Evolutionary conservation across 2,329 filamentous ascomycete species (phyloP).

Genomic region (Alternaria metachromatica): DNA sequence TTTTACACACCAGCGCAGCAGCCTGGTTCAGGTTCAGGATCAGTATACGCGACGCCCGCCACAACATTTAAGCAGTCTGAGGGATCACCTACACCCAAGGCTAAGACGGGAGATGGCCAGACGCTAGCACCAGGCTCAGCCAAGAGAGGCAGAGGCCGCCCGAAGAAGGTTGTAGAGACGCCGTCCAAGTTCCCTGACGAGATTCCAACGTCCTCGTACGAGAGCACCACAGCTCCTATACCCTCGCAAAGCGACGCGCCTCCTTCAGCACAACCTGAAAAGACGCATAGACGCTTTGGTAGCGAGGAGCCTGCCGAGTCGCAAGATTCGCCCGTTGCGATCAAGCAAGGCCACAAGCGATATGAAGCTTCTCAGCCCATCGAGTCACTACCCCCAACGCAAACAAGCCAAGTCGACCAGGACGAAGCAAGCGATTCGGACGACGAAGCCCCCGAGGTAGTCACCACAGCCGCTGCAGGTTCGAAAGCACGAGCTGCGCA

Average conservation of each 20-base stretch:
- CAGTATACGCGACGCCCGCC: conserved; percentile 33
- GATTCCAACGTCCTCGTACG: conserved; percentile 37
- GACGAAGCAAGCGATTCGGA: conserved; percentile 44
- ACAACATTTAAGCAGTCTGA: conserved; percentile 27
- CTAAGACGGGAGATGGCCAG: conserved; percentile 10
- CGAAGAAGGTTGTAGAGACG: conserved; percentile 16
- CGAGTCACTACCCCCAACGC: background rate
- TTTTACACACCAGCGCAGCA: conserved; percentile 32
- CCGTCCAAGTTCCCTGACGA: conserved; percentile 25
- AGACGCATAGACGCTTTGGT: conserved; percentile 42
- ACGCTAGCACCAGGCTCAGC: conserved; percentile 22
- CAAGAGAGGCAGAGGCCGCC: conserved; percentile 24
- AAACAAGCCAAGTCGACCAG: conserved; percentile 21
- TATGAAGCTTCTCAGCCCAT: conserved; percentile 12
- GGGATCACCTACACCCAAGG: conserved; percentile 36
- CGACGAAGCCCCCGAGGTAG: conserved; percentile 49
- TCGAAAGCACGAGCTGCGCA: conserved; percentile 36
- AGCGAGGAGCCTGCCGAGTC: conserved; percentile 40
- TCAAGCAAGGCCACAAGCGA: conserved; percentile 20
- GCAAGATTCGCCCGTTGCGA: conserved; percentile 4
- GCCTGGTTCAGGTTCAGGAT: conserved; percentile 14
- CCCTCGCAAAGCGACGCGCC: conserved; percentile 21
- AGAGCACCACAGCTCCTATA: conserved; percentile 31
- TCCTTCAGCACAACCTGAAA: conserved; percentile 20
- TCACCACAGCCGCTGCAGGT: conserved; percentile 41